phyloP scores from a whole-genome alignment of 768 basidiomycete genomes.

The Serendipita indica region DNA sequence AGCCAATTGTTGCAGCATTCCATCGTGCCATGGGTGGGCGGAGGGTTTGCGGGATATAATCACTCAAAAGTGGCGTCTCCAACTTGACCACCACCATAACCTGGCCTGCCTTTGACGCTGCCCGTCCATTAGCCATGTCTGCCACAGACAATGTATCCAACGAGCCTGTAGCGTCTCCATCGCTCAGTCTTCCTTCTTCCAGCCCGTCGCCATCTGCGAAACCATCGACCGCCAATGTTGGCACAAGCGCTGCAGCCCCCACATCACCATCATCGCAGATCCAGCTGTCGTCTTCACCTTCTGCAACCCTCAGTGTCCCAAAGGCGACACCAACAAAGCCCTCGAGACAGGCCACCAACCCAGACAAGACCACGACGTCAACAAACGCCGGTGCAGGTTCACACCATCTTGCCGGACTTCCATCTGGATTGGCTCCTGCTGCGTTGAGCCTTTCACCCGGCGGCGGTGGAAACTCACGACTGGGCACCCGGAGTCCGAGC shows the following conservation, averaged over 20 bases:
- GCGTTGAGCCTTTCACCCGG: constrained; percentile 1
- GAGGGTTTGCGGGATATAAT: too few relatives aligned
- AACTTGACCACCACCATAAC: too few relatives aligned
- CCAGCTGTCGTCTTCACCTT: not conserved
- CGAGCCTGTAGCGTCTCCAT: too few relatives aligned
- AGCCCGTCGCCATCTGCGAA: not conserved
- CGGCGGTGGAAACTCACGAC: constrained; percentile 15
- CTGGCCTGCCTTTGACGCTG: too few relatives aligned
- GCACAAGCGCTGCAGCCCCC: not conserved
- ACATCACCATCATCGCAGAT: too few relatives aligned
- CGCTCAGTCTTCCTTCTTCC: not conserved
- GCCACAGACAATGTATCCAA: too few relatives aligned
- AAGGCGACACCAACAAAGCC: not conserved
- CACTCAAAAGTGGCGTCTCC: too few relatives aligned
- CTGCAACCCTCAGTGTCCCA: not conserved
- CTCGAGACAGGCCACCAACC: constrained; percentile 3
- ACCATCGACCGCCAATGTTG: not conserved
- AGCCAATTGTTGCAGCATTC: too few relatives aligned
- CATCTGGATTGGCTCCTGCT: not conserved
- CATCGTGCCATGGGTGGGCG: too few relatives aligned
- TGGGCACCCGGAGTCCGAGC: constrained; percentile 52
- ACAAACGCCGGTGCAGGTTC: too few relatives aligned
- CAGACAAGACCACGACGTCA: not conserved
- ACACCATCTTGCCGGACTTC: not conserved
- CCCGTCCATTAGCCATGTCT: too few relatives aligned